Evolutionary conservation across 2,329 filamentous ascomycete genomes (phyloP).

Genomic region (Fusarium liriodendri): DNA sequence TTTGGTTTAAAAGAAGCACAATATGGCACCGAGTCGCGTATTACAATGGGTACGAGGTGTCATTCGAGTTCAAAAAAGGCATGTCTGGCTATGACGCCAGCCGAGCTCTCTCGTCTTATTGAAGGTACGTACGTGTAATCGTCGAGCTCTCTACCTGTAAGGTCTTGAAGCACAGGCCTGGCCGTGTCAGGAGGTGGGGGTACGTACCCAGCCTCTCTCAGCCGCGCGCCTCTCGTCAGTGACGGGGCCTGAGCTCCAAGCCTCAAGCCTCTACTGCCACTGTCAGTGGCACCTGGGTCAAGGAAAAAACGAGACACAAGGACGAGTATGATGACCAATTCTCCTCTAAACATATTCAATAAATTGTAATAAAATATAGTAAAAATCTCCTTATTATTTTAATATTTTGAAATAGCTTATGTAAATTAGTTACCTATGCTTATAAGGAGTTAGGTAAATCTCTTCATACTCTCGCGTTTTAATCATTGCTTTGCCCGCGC

Average conservation of each 20-base stretch:
- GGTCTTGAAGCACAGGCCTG: conserved; percentile 1
- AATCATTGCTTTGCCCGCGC: too few relatives aligned
- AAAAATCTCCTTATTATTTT: too few relatives aligned
- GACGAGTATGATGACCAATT: too few relatives aligned
- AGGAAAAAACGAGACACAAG: too few relatives aligned
- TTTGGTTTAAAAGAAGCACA: neutral
- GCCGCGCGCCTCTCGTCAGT: neutral
- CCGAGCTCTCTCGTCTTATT: conserved; percentile 26
- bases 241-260: neutral
- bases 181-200: conserved; percentile 32
- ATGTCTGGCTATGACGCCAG: conserved; percentile 34
- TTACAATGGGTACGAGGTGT: conserved; percentile 12
- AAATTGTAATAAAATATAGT: too few relatives aligned
- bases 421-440: too few relatives aligned
- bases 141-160: conserved; percentile 4
- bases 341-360: too few relatives aligned
- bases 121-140: conserved; percentile 29
- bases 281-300: too few relatives aligned
- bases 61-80: neutral
- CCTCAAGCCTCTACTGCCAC: conserved; percentile 1
- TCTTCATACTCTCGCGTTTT: too few relatives aligned
- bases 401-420: too few relatives aligned
- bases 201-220: conserved; percentile 38
- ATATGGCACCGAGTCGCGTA: neutral
- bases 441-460: too few relatives aligned